Evolutionary conservation across 1,284 basidiomycete species (phyloP).

Genomic region (Termitomyces sp.): DNA sequence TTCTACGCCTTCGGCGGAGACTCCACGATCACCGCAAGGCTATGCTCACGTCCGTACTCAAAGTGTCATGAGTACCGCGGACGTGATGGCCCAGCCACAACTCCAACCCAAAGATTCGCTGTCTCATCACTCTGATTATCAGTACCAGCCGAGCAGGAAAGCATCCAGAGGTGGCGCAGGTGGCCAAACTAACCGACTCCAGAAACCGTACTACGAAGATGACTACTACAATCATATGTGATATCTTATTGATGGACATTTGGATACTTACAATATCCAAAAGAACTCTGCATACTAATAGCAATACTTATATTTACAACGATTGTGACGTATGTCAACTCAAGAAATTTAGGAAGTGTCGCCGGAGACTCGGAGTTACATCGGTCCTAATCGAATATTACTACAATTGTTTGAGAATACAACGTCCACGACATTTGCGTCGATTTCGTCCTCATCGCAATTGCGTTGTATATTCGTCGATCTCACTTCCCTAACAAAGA

Average conservation of each 20-base stretch:
- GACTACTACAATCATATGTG: constrained; percentile 22
- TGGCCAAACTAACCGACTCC: constrained; percentile 32
- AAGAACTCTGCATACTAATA: neutral
- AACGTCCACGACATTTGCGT: neutral
- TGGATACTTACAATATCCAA: neutral
- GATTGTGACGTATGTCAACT: neutral
- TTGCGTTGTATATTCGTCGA: neutral
- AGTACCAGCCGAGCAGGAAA: constrained; percentile 15
- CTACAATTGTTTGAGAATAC: neutral
- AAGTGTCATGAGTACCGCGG: constrained; percentile 54
- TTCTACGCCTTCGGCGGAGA: constrained; percentile 53
- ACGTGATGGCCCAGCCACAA: constrained; percentile 46
- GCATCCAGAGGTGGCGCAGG: constrained; percentile 9
- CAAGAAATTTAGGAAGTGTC: too few species aligned
- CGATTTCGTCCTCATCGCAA: neutral
- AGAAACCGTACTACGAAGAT: constrained; percentile 38
- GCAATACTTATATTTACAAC: too few species aligned
- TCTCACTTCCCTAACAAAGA: neutral
- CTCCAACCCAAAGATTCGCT: constrained; percentile 42
- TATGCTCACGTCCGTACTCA: constrained; percentile 46
- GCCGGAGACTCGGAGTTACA: neutral
- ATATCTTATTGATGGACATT: neutral
- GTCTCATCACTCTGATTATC: constrained; percentile 28
- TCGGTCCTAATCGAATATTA: neutral
- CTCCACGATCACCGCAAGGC: constrained; percentile 23